Evolutionary conservation across 2,329 filamentous ascomycete genomes (phyloP), one percentile per base, ranked within the genome.

Genomic region (Mycosphaerella arachidis): DNA sequence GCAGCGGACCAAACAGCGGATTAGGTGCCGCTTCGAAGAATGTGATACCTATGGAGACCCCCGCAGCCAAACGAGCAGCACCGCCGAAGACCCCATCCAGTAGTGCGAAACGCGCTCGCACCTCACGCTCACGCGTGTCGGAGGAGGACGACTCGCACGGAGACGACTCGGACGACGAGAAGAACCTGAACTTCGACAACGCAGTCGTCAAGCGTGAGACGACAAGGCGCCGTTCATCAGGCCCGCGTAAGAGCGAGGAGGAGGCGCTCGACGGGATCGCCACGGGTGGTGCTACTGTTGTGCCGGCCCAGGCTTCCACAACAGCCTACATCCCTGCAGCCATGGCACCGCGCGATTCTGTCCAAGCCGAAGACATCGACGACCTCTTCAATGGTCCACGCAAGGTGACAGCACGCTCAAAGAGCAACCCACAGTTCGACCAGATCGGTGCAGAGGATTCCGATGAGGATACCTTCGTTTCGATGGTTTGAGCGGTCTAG

Each of bases 121-220:
- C 48, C 8, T 53, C 48, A 24, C 30, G 53, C 29, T 53, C 48
- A 24, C 30, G 53, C 29, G 68, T 67, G 65, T 63, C 59, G 35
- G 67, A 68, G 9, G 67, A 69, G 24, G 68, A 71, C 43, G 67
- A 69, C 57, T 59, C 62, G 2, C 67, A 67, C 12, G 63, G n/a
- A n/a, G 68, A 71, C 43, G 67, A 69, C 57, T 59, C 62, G 2
- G 67, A 67, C 12, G 63, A 59, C n/a, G 68, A 67, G 16, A 55
- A 59, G 37, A 58, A 18, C 16, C 27, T 64, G 20, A 57, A 62
- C 20, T 48, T 58, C 33, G 33, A 40, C 18, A 30, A 40, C 18
- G 57, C 51, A 33, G 56, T 48, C 4, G 45, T 40, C 10, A 66
- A 65, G 57, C 67, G 67, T 24, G 50, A 57, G 8, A 53, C 59